Base-by-base conservation (phyloP, 306 rosid genomes). In the Citrullus mucosospermus region DNA sequence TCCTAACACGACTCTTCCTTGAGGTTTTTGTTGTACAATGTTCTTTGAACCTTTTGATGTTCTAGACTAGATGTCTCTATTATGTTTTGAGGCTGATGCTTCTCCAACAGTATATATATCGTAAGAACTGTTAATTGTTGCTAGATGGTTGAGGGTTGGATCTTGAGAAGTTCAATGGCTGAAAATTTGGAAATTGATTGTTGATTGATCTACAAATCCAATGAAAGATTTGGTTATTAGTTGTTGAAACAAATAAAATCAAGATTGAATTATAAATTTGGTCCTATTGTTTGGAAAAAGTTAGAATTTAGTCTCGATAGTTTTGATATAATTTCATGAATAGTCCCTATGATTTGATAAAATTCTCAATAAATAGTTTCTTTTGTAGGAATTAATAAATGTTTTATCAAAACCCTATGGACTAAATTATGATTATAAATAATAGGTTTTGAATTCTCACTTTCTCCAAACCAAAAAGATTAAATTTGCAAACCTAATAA, bases 1-100 rank as follows among this genome's bases (percentile, higher is more conserved):
- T 95, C 81, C 85, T 95, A 85, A 88, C 98, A 20, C 91, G 97
- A 81, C 63, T 92, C 18, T 78, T 95, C 51, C 98, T 95, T 78
- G 97, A 95, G 86, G 85, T 83, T 72, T 95, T 95, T 80, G 86
- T 95, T 55, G 92, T 95, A 81, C 92, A 91, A 81, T 92, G 90
- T 83, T 89, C 98, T 75, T 81, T 95, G 81, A 95, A 92, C 85
- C 97, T 95, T 81, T 78, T 92, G 80, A 88, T 95, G 97, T 92
- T 95, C 78, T 92, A 81, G 88, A 22, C 79, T 92, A 80, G 88
- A 22, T 8, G 36, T 67, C 63, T 46, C 16, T 54, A 3, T 41
- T 30, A 22, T 62, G 28, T 79, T 32, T 25, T 43, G 78, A 6
- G 38, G 59, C 59, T 15, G 22, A 71, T 71, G 41, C 57, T 71